These are phyloP conservation scores for Aspergillus sclerotioniger DNA, from an alignment of 495 filamentous ascomycete species.

Conservation along the genomic window DNA sequence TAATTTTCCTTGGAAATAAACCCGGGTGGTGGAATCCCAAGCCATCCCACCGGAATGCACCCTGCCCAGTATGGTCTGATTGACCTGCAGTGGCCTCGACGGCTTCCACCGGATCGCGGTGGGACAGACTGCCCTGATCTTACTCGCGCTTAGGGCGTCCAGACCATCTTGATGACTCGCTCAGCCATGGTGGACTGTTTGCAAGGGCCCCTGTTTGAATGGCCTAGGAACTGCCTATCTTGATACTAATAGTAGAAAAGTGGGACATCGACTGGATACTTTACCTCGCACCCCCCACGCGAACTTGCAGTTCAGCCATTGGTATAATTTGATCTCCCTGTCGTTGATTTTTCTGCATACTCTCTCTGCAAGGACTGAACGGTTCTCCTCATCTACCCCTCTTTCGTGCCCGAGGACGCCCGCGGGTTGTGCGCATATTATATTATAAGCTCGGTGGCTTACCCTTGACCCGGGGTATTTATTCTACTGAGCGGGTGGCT, in stretches of 20 bases:
- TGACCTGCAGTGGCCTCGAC: background rate
- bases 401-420: background rate
- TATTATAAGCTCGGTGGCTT: constrained; percentile 2
- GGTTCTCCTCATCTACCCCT: constrained; percentile 5
- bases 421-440: too few species aligned
- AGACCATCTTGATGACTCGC: background rate
- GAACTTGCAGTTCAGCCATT: background rate
- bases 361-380: background rate
- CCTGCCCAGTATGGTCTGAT: background rate
- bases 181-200: background rate
- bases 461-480: background rate
- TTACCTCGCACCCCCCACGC: background rate
- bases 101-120: background rate
- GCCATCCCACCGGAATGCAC: background rate
- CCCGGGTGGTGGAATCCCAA: too few species aligned
- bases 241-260: background rate
- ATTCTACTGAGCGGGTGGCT: background rate
- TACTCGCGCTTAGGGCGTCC: background rate
- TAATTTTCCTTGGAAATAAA: background rate
- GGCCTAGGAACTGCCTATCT: background rate
- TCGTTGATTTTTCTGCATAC: background rate
- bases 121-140: background rate
- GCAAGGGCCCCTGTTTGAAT: background rate
- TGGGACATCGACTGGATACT: background rate
- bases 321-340: background rate